Evolutionary conservation across 371 early-diverging fungal genomes (phyloP).

Genomic region (Mortierella sp.): DNA sequence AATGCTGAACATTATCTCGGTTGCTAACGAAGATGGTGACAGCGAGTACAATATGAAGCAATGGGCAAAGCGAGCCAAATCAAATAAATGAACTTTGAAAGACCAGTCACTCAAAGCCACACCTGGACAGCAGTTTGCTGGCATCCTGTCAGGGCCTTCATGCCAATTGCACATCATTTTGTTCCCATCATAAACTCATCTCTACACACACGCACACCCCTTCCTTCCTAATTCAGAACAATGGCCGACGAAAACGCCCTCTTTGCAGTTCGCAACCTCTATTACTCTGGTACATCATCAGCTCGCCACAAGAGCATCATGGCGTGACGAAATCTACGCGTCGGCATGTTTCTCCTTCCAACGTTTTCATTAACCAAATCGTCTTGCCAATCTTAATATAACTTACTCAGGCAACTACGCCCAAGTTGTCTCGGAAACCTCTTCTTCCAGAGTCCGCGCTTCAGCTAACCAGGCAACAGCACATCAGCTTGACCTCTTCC

Average conservation of each 20-base stretch:
- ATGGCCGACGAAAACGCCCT: conserved; percentile 53
- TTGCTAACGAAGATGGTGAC: neutral
- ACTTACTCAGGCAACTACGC: conserved; percentile 43
- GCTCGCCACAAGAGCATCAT: neutral
- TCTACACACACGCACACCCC: conserved; percentile 1
- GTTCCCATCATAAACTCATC: neutral
- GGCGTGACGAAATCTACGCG: neutral
- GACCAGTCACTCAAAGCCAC: conserved; percentile 7
- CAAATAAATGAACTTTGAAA: neutral
- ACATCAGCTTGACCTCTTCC: conserved; percentile 51
- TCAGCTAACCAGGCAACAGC: conserved; percentile 29
- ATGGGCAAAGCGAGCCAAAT: conserved; percentile 11
- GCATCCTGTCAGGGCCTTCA: neutral
- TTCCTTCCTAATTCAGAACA: neutral
- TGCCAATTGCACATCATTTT: neutral
- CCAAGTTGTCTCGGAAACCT: conserved; percentile 43
- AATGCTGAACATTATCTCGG: conserved; percentile 4
- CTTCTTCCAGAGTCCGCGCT: conserved; percentile 27
- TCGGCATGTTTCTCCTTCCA: conserved; percentile 3
- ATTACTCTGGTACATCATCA: conserved; percentile 49
- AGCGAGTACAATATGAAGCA: conserved; percentile 8
- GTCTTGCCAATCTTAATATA: neutral
- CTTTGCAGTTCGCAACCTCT: conserved; percentile 53
- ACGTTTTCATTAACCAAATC: neutral
- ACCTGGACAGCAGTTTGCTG: neutral